These are phyloP conservation scores for Novymonas esmeraldas DNA, from an alignment of 208 protist genomes.

Conservation along the genomic window DNA sequence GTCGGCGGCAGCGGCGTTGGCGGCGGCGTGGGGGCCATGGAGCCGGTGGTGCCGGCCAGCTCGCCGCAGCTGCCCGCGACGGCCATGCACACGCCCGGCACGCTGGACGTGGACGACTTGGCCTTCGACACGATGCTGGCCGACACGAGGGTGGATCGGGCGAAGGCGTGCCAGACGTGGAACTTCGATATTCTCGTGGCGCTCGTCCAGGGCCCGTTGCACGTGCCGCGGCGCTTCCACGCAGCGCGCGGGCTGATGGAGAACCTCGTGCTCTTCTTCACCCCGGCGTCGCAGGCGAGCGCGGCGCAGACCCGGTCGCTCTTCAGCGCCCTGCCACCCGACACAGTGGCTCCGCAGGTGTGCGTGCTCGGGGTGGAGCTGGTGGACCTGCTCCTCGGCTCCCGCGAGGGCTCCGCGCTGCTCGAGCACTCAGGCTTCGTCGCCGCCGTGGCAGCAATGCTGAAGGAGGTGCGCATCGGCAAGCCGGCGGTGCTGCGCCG, in stretches of 20 bases:
- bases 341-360: constrained; percentile 53
- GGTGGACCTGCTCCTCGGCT: constrained; percentile 78
- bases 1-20: too few species aligned
- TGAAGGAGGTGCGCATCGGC: constrained; percentile 71
- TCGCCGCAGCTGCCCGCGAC: constrained; percentile 37
- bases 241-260: constrained; percentile 51
- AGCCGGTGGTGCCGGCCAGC: constrained; percentile 24
- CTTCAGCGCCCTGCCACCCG: constrained; percentile 52
- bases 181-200: constrained; percentile 76
- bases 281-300: constrained; percentile 32
- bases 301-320: constrained; percentile 42
- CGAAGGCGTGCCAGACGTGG: constrained; percentile 46
- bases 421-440: constrained; percentile 62
- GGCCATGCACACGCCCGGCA: constrained; percentile 35
- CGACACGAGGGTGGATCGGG: constrained; percentile 63
- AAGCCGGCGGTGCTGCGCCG: constrained; percentile 55
- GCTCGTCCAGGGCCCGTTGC: constrained; percentile 79
- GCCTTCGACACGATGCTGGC: constrained; percentile 53
- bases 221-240: constrained; percentile 53
- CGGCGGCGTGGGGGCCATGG: too few species aligned
- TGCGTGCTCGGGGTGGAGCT: constrained; percentile 74
- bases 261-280: constrained; percentile 78
- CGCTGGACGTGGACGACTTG: constrained; percentile 65
- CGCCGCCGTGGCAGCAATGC: constrained; percentile 43
- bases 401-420: constrained; percentile 61